phyloP scores from a whole-genome alignment of 257 asterid genomes.

The Oldenlandia corymbosa region DNA sequence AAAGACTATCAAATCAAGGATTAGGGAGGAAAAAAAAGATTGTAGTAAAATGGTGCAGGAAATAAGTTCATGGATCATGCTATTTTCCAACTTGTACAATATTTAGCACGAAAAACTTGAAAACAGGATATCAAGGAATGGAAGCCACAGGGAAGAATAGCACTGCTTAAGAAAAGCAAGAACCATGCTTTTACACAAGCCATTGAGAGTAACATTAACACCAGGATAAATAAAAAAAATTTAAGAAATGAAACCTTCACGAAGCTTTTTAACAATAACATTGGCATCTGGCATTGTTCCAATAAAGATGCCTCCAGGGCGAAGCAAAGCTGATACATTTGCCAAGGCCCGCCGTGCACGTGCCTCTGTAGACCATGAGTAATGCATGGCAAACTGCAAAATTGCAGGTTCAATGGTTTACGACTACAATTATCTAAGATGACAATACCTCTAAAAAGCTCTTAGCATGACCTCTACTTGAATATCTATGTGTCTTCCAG shows the following conservation, averaged over 20 bases:
- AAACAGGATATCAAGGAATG: not conserved
- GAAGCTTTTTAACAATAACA: conserved; percentile 74
- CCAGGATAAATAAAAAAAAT: too few species aligned
- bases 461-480: conserved; percentile 6
- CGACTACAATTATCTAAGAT: not conserved
- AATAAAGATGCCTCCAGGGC: conserved; percentile 92
- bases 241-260: conserved; percentile 63
- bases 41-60: not conserved
- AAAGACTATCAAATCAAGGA: not conserved
- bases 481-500: not conserved
- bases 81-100: not conserved
- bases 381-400: conserved; percentile 96
- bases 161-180: not conserved
- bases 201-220: not conserved
- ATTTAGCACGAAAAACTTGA: not conserved
- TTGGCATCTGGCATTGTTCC: conserved; percentile 99
- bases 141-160: not conserved
- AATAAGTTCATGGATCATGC: not conserved
- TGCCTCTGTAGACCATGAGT: conserved; percentile 98
- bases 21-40: not conserved
- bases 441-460: not conserved
- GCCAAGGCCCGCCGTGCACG: conserved; percentile 95
- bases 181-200: not conserved
- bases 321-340: conserved; percentile 88
- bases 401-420: conserved; percentile 12